A percentile compares a stretch with the other conserved stretches of the same genome.
Conservation (phyloP, 2,329 filamentous ascomycete genomes). For the Ophiosphaerella korrae region DNA sequence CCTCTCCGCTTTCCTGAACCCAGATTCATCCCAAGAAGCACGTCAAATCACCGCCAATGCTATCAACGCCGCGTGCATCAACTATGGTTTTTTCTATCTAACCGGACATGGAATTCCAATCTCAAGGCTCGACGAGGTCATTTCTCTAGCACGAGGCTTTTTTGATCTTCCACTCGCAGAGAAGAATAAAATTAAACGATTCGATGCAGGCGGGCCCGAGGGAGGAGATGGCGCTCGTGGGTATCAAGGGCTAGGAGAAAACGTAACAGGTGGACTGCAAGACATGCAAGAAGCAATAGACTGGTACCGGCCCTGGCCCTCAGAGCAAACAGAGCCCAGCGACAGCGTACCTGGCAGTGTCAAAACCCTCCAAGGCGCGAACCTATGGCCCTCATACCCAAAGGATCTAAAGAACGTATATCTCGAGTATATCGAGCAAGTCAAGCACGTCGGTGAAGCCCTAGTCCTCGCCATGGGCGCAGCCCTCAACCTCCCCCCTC, state of each 20-base stretch:
- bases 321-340: conserved; percentile 13
- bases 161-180: conserved; percentile 35
- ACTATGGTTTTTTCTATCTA: conserved; percentile 53
- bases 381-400: conserved; percentile 50
- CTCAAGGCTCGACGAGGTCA: conserved; percentile 28
- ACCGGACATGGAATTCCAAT: conserved; percentile 48
- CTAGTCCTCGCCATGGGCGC: conserved; percentile 47
- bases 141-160: conserved; percentile 42
- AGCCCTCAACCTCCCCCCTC: conserved; percentile 38
- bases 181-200: conserved; percentile 44
- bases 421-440: conserved; percentile 34
- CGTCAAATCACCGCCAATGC: conserved; percentile 35
- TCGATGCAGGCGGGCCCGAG: conserved; percentile 36
- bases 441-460: conserved; percentile 39
- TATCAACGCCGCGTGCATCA: conserved; percentile 44
- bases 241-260: conserved; percentile 47
- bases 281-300: conserved; percentile 51
- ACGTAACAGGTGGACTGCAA: conserved; percentile 41
- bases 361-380: conserved; percentile 47
- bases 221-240: conserved; percentile 46
- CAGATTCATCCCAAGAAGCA: conserved; percentile 16
- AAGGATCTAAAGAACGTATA: conserved; percentile 36
- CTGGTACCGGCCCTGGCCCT: conserved; percentile 44
- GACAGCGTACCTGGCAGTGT: conserved; percentile 23
- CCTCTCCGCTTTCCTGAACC: conserved; percentile 46